These are phyloP conservation scores for Monosporascus sp. DNA, from an alignment of 2,329 filamentous ascomycete species.

Conservation along the genomic window DNA sequence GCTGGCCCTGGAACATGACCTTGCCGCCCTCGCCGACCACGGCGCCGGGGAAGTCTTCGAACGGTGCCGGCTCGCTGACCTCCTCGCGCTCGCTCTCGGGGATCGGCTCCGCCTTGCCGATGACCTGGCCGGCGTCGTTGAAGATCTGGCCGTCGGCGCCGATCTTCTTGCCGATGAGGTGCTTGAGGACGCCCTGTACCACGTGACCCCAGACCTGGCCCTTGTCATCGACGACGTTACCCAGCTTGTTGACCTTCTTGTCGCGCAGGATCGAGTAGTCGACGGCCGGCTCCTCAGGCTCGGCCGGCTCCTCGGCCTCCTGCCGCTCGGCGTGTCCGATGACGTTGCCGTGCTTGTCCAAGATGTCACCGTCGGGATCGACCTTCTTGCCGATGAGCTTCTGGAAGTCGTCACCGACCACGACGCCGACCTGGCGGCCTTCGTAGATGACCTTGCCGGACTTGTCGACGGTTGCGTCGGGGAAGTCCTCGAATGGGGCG, in stretches of 20 bases:
- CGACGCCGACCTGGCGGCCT: constrained; percentile 31
- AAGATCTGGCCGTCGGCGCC: constrained; percentile 67
- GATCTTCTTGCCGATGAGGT: constrained; percentile 58
- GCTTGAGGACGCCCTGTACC: constrained; percentile 57
- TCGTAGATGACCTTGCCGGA: constrained; percentile 33
- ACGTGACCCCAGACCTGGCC: constrained; percentile 57
- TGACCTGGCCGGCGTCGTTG: constrained; percentile 63
- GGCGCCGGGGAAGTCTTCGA: constrained; percentile 54
- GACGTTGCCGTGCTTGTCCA: constrained; percentile 31
- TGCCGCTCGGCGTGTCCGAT: constrained; percentile 30
- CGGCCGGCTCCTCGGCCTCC: constrained; percentile 27
- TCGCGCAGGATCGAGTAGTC: constrained; percentile 48
- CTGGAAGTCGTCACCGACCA: constrained; percentile 32
- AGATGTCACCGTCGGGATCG: constrained; percentile 31
- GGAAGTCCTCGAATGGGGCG: constrained; percentile 32
- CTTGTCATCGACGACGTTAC: constrained; percentile 51
- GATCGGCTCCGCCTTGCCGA: constrained; percentile 63
- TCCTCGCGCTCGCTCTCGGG: constrained; percentile 50
- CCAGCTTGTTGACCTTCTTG: constrained; percentile 54
- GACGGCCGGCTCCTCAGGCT: constrained; percentile 28
- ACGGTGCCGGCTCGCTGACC: constrained; percentile 43
- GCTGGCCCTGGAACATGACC: constrained; percentile 45
- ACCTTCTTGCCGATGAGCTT: constrained; percentile 31
- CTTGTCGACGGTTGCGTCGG: constrained; percentile 30
- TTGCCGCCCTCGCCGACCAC: constrained; percentile 49